phyloP scores from a whole-genome alignment of 768 basidiomycete genomes.

The Clitopilus passeckerianus region DNA sequence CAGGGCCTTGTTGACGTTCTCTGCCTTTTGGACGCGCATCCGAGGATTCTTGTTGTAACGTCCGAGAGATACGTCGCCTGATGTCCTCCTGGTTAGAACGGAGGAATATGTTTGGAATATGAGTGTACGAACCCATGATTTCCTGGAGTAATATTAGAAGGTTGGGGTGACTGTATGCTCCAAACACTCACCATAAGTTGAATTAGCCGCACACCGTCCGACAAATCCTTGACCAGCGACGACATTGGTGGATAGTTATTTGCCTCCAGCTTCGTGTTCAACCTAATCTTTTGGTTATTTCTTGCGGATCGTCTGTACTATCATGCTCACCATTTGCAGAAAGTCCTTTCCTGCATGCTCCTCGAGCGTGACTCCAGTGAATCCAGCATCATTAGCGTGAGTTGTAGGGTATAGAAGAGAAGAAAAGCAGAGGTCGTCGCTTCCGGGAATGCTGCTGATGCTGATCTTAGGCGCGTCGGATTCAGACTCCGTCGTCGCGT shows the following conservation, averaged over 20 bases:
- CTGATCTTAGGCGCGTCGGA: slow-evolving; percentile 23
- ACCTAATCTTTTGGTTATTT: slow-evolving; percentile 45
- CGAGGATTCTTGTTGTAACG: slow-evolving; percentile 86
- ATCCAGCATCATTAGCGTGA: slow-evolving; percentile 32
- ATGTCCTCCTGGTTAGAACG: neutral
- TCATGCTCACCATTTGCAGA: slow-evolving; percentile 78
- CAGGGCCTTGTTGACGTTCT: slow-evolving; percentile 96
- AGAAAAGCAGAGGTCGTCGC: slow-evolving; percentile 8
- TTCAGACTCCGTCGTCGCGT: slow-evolving; percentile 45
- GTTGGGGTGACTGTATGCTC: neutral
- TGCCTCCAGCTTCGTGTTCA: slow-evolving; percentile 91
- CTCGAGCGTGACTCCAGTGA: slow-evolving; percentile 61
- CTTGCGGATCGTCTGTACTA: slow-evolving; percentile 5
- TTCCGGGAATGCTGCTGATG: neutral
- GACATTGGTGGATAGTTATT: slow-evolving; percentile 84
- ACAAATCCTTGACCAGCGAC: slow-evolving; percentile 86
- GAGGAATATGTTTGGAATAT: neutral
- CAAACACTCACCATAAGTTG: slow-evolving; percentile 74
- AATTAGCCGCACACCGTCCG: slow-evolving; percentile 92
- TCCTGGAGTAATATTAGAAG: slow-evolving; percentile 49
- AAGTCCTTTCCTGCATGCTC: slow-evolving; percentile 73
- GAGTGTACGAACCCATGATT: slow-evolving; percentile 74
- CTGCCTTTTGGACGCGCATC: slow-evolving; percentile 94
- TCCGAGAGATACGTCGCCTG: slow-evolving; percentile 90
- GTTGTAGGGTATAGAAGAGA: slow-evolving; percentile 4